These are phyloP conservation scores for Cystobasidium ongulense DNA, from an alignment of 768 basidiomycete genomes.

Conservation along the genomic window DNA sequence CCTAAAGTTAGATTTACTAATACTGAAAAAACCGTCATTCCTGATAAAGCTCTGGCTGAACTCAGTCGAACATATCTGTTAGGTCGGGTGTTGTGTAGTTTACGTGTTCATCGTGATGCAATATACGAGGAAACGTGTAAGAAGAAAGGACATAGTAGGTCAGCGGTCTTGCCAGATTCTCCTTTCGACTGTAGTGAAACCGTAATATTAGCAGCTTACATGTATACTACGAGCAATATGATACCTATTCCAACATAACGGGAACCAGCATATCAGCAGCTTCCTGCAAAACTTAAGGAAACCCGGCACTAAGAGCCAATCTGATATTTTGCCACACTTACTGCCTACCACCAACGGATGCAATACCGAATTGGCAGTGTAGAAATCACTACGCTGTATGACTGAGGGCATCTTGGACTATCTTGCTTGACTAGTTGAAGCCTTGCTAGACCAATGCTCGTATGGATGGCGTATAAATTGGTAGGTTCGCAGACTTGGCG, in stretches of 20 bases:
- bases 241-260: conserved; percentile 4
- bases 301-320: neutral
- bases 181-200: neutral
- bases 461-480: too few species aligned
- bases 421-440: too few species aligned
- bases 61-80: neutral
- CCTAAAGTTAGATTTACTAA: neutral
- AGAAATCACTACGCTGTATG: neutral
- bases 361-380: neutral
- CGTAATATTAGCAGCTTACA: neutral
- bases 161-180: too few species aligned
- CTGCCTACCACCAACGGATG: conserved; percentile 1
- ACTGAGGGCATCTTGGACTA: conserved; percentile 3
- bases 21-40: neutral
- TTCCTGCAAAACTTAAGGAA: too few species aligned
- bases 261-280: neutral
- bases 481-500: too few species aligned
- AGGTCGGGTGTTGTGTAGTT: neutral
- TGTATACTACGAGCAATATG: neutral
- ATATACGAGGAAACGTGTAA: too few species aligned
- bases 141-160: too few species aligned
- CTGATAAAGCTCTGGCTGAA: neutral
- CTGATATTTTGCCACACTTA: too few species aligned
- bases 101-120: too few species aligned
- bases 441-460: too few species aligned